phyloP scores from a whole-genome alignment of 345 rosid species.

The Hibiscus mutabilis region DNA sequence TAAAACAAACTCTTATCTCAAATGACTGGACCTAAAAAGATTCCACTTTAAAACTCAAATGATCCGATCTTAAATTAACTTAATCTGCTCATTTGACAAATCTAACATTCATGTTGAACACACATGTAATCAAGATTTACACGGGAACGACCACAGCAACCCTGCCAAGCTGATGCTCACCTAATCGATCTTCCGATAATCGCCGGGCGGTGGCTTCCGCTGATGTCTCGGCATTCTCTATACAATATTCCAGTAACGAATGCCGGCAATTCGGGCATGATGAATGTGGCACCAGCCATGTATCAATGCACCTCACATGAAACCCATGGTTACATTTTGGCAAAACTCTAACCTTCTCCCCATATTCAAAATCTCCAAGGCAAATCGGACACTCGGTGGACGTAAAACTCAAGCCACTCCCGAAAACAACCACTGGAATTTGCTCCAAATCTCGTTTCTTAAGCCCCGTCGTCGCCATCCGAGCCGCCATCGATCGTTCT shows the following conservation, averaged over 20 bases:
- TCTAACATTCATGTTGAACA: no score
- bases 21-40: no score
- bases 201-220: neutral
- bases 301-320: slow-evolving; percentile 62
- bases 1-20: no score
- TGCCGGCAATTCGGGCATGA: slow-evolving; percentile 59
- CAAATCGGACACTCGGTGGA: slow-evolving; percentile 64
- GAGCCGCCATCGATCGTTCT: slow-evolving; percentile 13
- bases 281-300: slow-evolving; percentile 54
- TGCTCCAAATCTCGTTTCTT: slow-evolving; percentile 43
- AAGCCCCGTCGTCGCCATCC: slow-evolving; percentile 30
- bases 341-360: slow-evolving; percentile 58
- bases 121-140: no score
- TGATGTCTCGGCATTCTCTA: neutral
- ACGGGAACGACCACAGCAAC: neutral
- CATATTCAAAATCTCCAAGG: slow-evolving; percentile 56
- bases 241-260: slow-evolving; percentile 12
- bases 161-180: neutral
- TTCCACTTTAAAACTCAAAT: no score
- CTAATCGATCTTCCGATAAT: neutral
- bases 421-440: slow-evolving; percentile 49
- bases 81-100: no score
- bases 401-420: slow-evolving; percentile 27
- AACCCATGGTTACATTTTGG: slow-evolving; percentile 66
- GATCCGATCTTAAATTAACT: no score